These are phyloP conservation scores for Pelargonium cotyledonis DNA, from an alignment of 441 rosid species.

Conservation along the genomic window DNA sequence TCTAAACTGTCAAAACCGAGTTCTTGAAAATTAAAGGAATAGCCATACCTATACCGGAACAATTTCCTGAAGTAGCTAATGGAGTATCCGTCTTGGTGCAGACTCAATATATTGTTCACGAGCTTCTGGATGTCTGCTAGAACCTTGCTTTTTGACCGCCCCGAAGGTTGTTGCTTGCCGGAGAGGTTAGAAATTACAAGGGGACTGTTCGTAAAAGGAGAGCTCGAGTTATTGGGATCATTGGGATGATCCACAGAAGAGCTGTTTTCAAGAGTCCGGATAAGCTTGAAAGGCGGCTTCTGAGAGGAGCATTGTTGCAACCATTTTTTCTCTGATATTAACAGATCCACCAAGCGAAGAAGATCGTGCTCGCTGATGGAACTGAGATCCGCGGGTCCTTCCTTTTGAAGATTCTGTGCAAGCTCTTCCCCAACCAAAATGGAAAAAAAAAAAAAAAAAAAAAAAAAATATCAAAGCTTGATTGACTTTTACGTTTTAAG, in stretches of 20 bases:
- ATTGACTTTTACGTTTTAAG: not conserved
- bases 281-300: constrained; percentile 44
- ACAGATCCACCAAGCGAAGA: constrained; percentile 42
- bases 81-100: no score
- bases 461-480: not conserved
- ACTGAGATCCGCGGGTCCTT: constrained; percentile 50
- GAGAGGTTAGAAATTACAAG: no score
- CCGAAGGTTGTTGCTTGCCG: no score
- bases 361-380: constrained; percentile 35
- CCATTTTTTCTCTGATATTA: constrained; percentile 56
- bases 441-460: not conserved
- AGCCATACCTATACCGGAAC: no score
- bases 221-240: constrained; percentile 36
- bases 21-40: no score
- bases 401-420: constrained; percentile 49
- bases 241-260: constrained; percentile 20
- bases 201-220: constrained; percentile 27
- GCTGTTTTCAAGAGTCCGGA: constrained; percentile 18
- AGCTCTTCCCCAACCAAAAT: constrained; percentile 49
- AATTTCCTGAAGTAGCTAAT: no score
- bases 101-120: no score
- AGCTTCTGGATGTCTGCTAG: no score
- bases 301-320: constrained; percentile 46
- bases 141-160: no score
- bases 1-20: no score